Conservation (phyloP, 306 rosid species). For the Prunus mume region DNA sequence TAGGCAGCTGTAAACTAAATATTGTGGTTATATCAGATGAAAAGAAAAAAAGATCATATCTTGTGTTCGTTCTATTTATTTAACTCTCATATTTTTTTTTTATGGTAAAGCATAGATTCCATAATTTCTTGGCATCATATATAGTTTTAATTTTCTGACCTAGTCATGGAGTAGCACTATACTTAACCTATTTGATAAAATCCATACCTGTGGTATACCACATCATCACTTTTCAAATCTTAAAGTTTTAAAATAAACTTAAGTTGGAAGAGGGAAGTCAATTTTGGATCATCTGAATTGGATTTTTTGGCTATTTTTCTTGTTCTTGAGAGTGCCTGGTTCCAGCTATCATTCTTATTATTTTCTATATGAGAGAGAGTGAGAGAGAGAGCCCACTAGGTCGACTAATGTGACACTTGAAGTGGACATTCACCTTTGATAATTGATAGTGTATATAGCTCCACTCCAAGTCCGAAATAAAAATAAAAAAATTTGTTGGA, state of each 20-base stretch:
- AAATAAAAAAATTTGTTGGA: background rate
- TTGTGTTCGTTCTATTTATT: background rate
- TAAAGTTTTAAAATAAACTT: background rate
- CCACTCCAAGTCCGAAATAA: background rate
- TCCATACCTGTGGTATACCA: background rate
- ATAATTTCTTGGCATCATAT: too few species aligned
- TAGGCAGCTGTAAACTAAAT: background rate
- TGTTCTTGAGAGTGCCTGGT: background rate
- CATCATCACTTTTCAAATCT: background rate
- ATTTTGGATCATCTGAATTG: slow-evolving; percentile 8
- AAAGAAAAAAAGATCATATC: background rate
- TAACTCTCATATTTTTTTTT: background rate
- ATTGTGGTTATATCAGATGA: background rate
- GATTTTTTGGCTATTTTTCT: background rate
- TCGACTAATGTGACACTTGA: background rate
- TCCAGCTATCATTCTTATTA: slow-evolving; percentile 12
- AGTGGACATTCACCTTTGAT: background rate
- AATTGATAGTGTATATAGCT: background rate
- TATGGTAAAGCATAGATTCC: too few species aligned
- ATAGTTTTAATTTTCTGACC: background rate
- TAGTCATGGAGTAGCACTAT: background rate
- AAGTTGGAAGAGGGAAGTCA: slow-evolving; percentile 2
- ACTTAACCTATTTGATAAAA: background rate
- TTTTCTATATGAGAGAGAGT: background rate
- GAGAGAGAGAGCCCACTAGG: background rate